phyloP scores from a whole-genome alignment of 805 yeast species.

The Yarrowia divulgata region DNA sequence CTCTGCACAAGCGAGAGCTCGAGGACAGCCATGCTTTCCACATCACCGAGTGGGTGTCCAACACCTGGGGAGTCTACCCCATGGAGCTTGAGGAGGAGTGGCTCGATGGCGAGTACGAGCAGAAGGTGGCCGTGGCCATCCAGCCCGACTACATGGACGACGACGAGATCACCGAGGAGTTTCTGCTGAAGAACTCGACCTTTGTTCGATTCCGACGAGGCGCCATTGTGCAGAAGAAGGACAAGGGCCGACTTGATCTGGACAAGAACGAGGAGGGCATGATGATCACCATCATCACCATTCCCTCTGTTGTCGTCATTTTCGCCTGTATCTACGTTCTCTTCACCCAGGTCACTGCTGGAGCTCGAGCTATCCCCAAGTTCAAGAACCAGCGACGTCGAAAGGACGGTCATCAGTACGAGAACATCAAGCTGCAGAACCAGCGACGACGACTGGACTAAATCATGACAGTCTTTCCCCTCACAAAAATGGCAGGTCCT shows the following conservation, averaged over 20 bases:
- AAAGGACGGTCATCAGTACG: constrained; percentile 8
- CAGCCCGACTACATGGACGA: constrained; percentile 74
- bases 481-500: constrained; percentile 2
- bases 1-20: constrained; percentile 60
- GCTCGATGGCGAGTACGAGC: constrained; percentile 62
- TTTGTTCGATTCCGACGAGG: constrained; percentile 51
- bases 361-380: constrained; percentile 38
- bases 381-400: constrained; percentile 22
- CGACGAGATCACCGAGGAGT: constrained; percentile 62
- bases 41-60: constrained; percentile 74
- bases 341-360: constrained; percentile 33
- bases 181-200: constrained; percentile 60
- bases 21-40: constrained; percentile 58
- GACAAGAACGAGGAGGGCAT: constrained; percentile 56
- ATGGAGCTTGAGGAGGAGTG: constrained; percentile 68
- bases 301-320: constrained; percentile 43
- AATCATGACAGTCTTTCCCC: neutral
- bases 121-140: constrained; percentile 67
- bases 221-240: constrained; percentile 54
- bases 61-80: constrained; percentile 68
- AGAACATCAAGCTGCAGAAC: constrained; percentile 27
- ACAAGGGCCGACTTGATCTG: constrained; percentile 44
- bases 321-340: constrained; percentile 41
- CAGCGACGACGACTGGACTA: constrained; percentile 34
- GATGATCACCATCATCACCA: constrained; percentile 41